These are phyloP conservation scores for Musa acuminata DNA, from an alignment of 176 grass and related monocot genomes.

Conservation along the genomic window DNA sequence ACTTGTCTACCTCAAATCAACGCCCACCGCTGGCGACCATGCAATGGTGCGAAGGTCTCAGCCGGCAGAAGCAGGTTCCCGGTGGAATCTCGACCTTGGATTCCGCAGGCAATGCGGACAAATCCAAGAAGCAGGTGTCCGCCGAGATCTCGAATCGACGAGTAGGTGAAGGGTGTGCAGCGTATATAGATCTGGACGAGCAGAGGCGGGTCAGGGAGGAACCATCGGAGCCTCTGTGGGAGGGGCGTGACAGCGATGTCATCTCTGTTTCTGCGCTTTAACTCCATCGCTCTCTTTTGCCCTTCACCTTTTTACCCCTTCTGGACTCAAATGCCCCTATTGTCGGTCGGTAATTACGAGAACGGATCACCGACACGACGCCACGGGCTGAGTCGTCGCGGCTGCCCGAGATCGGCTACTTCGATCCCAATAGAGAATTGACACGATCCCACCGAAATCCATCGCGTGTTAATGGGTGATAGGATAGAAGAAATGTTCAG, in stretches of 20 bases:
- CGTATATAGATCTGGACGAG: neutral
- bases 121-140: neutral
- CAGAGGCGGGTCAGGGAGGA: neutral
- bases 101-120: conserved; percentile 10
- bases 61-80: too few species aligned
- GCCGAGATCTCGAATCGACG: neutral
- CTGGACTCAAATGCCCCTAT: neutral
- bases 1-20: neutral
- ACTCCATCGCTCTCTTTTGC: neutral
- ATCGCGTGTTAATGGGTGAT: too few species aligned
- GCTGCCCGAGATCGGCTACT: too few species aligned
- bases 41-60: neutral
- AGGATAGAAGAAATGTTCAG: too few species aligned
- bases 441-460: too few species aligned
- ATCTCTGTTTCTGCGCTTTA: neutral
- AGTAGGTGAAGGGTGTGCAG: neutral
- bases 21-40: neutral
- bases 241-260: neutral
- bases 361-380: neutral
- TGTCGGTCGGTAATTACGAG: neutral
- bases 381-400: too few species aligned
- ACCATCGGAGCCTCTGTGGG: neutral
- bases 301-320: neutral
- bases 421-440: too few species aligned
- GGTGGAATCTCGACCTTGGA: neutral